phyloP scores from a whole-genome alignment of 352 stramenopile species.

The Phytopythium delawarense region DNA sequence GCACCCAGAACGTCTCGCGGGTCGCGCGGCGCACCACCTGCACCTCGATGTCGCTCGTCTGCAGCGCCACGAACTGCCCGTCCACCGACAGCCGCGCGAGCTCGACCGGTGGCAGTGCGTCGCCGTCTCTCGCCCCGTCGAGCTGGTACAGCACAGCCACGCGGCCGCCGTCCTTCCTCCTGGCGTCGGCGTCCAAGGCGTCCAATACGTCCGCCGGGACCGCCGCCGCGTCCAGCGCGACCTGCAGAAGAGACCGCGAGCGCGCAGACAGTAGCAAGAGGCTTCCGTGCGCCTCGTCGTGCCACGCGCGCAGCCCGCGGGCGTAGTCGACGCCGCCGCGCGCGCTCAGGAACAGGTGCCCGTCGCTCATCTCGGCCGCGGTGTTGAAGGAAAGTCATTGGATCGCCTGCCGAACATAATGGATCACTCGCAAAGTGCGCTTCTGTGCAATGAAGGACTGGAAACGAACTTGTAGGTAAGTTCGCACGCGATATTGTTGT shows the following conservation, averaged over 20 bases:
- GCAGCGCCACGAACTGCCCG: constrained; percentile 60
- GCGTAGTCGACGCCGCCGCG: constrained; percentile 41
- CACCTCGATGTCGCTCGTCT: constrained; percentile 82
- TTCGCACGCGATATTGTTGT: too few species aligned
- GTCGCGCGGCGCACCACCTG: constrained; percentile 53
- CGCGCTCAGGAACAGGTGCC: constrained; percentile 56
- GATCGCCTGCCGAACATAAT: too few species aligned
- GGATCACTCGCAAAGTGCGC: too few species aligned
- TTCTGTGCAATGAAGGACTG: too few species aligned
- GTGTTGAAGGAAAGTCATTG: too few species aligned
- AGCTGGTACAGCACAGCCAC: neutral
- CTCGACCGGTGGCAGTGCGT: constrained; percentile 20
- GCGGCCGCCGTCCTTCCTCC: neutral
- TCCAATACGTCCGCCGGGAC: constrained; percentile 10
- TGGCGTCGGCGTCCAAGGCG: neutral
- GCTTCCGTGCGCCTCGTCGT: constrained; percentile 49
- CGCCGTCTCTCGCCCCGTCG: neutral
- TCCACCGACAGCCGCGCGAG: constrained; percentile 59
- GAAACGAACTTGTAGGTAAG: too few species aligned
- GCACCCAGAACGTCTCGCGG: constrained; percentile 52
- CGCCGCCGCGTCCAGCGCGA: constrained; percentile 36
- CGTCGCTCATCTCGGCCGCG: constrained; percentile 28
- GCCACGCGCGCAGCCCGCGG: constrained; percentile 28
- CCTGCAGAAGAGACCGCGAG: constrained; percentile 31
- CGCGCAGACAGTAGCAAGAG: constrained; percentile 41